phyloP scores from a whole-genome alignment of 768 basidiomycete genomes.

The Albatrellus ellisii region DNA sequence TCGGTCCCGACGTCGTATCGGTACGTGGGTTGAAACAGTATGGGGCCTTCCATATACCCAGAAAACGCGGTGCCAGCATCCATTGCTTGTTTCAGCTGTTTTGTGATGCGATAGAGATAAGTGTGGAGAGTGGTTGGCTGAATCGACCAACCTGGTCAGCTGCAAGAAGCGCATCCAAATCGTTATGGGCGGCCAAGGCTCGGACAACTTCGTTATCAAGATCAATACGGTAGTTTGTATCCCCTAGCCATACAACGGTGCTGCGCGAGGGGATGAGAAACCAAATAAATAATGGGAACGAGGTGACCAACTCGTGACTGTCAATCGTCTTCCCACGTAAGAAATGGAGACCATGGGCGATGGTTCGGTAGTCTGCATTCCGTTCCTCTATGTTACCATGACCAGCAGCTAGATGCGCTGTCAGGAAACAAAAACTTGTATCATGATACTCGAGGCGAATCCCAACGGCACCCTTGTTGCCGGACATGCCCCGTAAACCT shows the following conservation, averaged over 20 bases:
- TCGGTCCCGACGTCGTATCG: constrained; percentile 79
- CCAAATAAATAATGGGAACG: constrained; percentile 4
- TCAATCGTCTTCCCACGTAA: constrained; percentile 78
- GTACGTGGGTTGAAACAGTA: constrained; percentile 92
- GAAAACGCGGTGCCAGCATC: constrained; percentile 60
- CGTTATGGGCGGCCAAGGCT: constrained; percentile 44
- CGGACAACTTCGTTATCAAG: constrained; percentile 75
- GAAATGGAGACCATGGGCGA: constrained; percentile 74
- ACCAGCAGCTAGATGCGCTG: constrained; percentile 94
- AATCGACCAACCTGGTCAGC: constrained; percentile 69
- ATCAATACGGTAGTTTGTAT: constrained; percentile 91
- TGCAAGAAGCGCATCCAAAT: constrained; percentile 60
- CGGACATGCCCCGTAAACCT: constrained; percentile 87
- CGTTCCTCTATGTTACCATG: constrained; percentile 83
- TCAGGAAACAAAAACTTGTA: constrained; percentile 89
- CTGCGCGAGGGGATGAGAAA: constrained; percentile 27
- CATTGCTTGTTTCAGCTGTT: constrained; percentile 68
- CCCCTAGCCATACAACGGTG: constrained; percentile 87
- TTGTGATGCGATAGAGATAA: constrained; percentile 4
- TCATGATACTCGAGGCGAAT: constrained; percentile 88
- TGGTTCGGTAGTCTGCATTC: constrained; percentile 86
- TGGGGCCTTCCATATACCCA: constrained; percentile 80
- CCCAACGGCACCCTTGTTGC: constrained; percentile 93
- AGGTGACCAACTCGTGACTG: constrained; percentile 72
- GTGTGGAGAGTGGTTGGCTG: not conserved